Base-by-base conservation (phyloP, 2,329 filamentous ascomycete species). In the Xylogone sp. region DNA sequence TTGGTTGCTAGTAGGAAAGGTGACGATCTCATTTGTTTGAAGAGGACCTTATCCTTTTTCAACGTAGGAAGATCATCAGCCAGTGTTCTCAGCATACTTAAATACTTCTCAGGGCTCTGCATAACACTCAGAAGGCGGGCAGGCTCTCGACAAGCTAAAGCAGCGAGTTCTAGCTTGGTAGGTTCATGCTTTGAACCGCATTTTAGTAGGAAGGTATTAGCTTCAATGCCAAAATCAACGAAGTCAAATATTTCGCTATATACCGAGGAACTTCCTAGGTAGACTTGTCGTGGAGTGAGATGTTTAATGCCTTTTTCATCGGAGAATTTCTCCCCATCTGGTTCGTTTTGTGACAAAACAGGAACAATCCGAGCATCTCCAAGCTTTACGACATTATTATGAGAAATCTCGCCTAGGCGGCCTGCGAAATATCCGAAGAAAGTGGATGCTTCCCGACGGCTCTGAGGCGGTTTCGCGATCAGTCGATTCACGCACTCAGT, bases 221-320 rank as follows among this genome's bases (percentile, higher is more conserved):
- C 93, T 65, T 93, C 85, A 29, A 78, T 73, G 0, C 93, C 91
- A 71, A 97, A 99, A 66, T 97, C 89, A 13, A 97, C 92, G 69
- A 97, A 99, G 65, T 97, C 91, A 59, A 99, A 96, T 27, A 99
- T 95, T 27, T 96, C 88, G 10, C 83, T 87, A 62, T 95, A 99
- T 7, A 76, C 77, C 2, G 72, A 67, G 5, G 79, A 83, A 22
- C 58, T 85, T 8, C 94, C 94, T 2, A 99, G 76, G 66, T 96
- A 99, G 56, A 87, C 91, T 42, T 84, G 77, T 44, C 78, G 80
- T 4, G 94, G 93, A 16, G 81, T 77, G 43, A 91, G 76, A 59
- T 83, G 78, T 58, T 76, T 72, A 44, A 81, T 60, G 45, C 63
- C 62, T 62, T 64, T 50, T 65, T n/a, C n/a, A n/a, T n/a, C n/a